These are phyloP conservation scores for Alliaria petiolata DNA, from an alignment of 345 rosid species.

Conservation along the genomic window DNA sequence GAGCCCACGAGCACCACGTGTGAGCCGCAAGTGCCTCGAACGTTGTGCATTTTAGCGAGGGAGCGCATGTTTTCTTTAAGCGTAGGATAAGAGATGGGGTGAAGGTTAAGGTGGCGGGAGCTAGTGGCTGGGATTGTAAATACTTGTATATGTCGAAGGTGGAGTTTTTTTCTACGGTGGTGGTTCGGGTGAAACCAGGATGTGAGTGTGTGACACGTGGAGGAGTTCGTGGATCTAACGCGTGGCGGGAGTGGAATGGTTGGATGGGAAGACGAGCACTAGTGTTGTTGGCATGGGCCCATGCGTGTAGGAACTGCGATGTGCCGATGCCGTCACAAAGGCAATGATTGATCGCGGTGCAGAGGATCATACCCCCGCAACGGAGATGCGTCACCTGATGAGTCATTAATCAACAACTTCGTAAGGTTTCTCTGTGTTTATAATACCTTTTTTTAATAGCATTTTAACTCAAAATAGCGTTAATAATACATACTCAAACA, in stretches of 20 bases:
- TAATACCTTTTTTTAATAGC: too few species aligned
- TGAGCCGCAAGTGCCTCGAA: slow-evolving; percentile 84
- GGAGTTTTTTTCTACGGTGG: too few species aligned
- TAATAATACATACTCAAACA: too few species aligned
- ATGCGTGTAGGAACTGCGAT: slow-evolving; percentile 81
- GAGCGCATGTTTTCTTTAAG: slow-evolving; percentile 56
- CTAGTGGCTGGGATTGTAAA: slow-evolving; percentile 61
- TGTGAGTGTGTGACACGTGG: slow-evolving; percentile 39
- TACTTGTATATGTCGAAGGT: slow-evolving; percentile 39
- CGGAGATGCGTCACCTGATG: slow-evolving; percentile 82
- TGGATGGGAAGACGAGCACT: slow-evolving; percentile 34
- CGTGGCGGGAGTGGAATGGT: slow-evolving; percentile 70
- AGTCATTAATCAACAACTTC: neutral
- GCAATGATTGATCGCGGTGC: slow-evolving; percentile 89
- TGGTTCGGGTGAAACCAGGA: slow-evolving; percentile 39
- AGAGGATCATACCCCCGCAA: slow-evolving; percentile 88
- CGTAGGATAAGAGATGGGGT: slow-evolving; percentile 46
- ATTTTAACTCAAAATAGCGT: neutral
- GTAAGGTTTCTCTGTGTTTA: neutral
- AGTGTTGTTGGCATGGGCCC: slow-evolving; percentile 65
- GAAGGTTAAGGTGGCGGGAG: slow-evolving; percentile 61
- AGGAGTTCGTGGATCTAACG: slow-evolving; percentile 56
- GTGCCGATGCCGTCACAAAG: slow-evolving; percentile 86
- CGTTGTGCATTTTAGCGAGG: slow-evolving; percentile 77
- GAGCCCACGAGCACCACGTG: slow-evolving; percentile 96